Base-by-base conservation (phyloP, 106 monocot species). In the Vanilla planifolia region DNA sequence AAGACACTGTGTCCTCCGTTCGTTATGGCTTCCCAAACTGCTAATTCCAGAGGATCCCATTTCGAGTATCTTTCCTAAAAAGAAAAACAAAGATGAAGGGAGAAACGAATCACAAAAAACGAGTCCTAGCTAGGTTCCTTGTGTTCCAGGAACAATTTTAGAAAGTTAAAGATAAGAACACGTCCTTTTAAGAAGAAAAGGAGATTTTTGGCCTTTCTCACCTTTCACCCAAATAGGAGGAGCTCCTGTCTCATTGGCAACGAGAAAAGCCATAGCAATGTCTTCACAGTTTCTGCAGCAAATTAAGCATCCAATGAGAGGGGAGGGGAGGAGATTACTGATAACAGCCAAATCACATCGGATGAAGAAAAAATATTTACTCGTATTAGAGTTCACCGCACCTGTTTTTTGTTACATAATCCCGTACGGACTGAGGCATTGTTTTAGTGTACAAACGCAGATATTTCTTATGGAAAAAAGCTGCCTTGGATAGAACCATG, bases 401-500 rank as follows among this genome's bases (percentile, higher is more conserved):
- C 85, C 85, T 85, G 50, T 80, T 67, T 35, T 43, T 73, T 0
- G 77, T 67, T 44, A 81, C 75, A 68, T 84, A 89, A 43, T 89
- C 73, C 45, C 28, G 76, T 69, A 89, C 84, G 7, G 80, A 72
- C 40, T 80, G 60, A 32, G 77, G 78, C 89, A 84, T 89, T 28
- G 66, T 41, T 44, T 78, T 46, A 28, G 80, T 84, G 66, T 89
- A 89, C 62, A 89, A 35, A 50, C 75, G 73, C 29, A 89, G 61
- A 51, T 89, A 89, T 55, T 84, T 89, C 41, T 51, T 66, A 63
- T 89, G 89, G 64, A 89, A 89, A 75, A 89, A 89, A 41, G 89
- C 89, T 48, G 80, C 89, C 59, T 89, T 89, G 8, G 89, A 81
- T 23, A 89, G 84, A 70, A 89, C 67, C 89, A 89, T 89, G 60